These are phyloP conservation scores for Mycena citricolor DNA, from an alignment of 1,284 basidiomycete genomes.

Conservation along the genomic window DNA sequence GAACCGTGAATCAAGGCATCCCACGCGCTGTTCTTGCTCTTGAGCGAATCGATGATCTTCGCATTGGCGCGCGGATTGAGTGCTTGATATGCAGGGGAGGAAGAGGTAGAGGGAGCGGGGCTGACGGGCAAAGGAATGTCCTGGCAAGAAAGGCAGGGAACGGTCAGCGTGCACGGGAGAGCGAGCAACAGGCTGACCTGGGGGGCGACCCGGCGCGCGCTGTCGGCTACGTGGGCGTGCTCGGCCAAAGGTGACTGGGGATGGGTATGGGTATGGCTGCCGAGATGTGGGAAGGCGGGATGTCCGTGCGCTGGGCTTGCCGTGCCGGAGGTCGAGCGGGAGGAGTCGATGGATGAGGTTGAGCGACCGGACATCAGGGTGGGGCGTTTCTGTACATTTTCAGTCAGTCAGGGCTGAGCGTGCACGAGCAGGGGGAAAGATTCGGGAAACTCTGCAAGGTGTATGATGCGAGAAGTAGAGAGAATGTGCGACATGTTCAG, in stretches of 20 bases:
- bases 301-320: slow-evolving; percentile 21
- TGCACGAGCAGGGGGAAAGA: not conserved
- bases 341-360: slow-evolving; percentile 20
- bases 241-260: slow-evolving; percentile 6
- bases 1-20: slow-evolving; percentile 23
- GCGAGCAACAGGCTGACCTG: slow-evolving; percentile 13
- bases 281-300: slow-evolving; percentile 2
- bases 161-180: slow-evolving; percentile 15
- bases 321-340: slow-evolving; percentile 22
- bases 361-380: slow-evolving; percentile 11
- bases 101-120: slow-evolving; percentile 1
- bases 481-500: too few relatives aligned
- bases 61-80: slow-evolving; percentile 2
- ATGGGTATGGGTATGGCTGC: not conserved
- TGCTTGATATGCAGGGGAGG: slow-evolving; percentile 3
- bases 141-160: too few relatives aligned
- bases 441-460: not conserved
- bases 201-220: not conserved
- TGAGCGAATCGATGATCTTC: slow-evolving; percentile 23
- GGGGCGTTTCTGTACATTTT: slow-evolving; percentile 19
- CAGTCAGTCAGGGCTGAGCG: slow-evolving; percentile 1
- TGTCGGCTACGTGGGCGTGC: slow-evolving; percentile 5
- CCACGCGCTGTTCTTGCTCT: slow-evolving; percentile 23
- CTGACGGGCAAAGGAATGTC: not conserved
- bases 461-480: too few relatives aligned